phyloP scores from a whole-genome alignment of 164 flowering plant species.

The Vitis cinerea region DNA sequence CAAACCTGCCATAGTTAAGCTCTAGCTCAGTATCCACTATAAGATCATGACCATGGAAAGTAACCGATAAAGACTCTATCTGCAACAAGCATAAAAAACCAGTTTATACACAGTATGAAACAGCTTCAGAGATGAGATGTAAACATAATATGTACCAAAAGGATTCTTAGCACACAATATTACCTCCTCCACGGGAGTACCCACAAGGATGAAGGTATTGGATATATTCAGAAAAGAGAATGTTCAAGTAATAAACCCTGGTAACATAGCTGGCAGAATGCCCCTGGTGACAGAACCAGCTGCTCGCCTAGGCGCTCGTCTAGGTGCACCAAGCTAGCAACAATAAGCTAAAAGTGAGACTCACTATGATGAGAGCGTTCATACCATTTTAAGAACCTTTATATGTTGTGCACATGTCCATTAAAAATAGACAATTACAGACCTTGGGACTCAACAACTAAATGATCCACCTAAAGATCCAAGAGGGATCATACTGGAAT shows the following conservation, averaged over 20 bases:
- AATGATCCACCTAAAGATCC: not conserved
- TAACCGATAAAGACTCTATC: slow-evolving; percentile 92
- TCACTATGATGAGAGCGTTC: not conserved
- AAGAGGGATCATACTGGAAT: not conserved
- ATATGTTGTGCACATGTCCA: not conserved
- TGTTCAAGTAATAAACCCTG: slow-evolving; percentile 5
- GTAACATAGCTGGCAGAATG: slow-evolving; percentile 2
- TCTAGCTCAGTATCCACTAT: slow-evolving; percentile 91
- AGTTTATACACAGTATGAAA: not conserved
- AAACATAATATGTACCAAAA: not conserved
- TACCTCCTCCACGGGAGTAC: slow-evolving; percentile 9
- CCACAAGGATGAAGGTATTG: slow-evolving; percentile 2
- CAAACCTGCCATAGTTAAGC: slow-evolving; percentile 94
- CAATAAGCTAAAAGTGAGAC: slow-evolving; percentile 16
- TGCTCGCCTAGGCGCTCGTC: slow-evolving; percentile 10
- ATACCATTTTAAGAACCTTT: slow-evolving; percentile 1
- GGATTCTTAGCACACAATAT: slow-evolving; percentile 2
- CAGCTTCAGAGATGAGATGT: not conserved
- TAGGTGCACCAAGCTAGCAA: slow-evolving; percentile 20
- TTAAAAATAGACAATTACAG: not conserved
- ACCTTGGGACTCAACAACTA: not conserved
- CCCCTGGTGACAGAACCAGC: slow-evolving; percentile 13
- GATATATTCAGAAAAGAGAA: slow-evolving; percentile 4
- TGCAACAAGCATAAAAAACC: slow-evolving; percentile 30
- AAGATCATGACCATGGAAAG: slow-evolving; percentile 97